A percentile compares a stretch with the other conserved stretches of the same genome.
phyloP scores from a whole-genome alignment of 2,329 filamentous ascomycete species.

The Monilinia fructicola region DNA sequence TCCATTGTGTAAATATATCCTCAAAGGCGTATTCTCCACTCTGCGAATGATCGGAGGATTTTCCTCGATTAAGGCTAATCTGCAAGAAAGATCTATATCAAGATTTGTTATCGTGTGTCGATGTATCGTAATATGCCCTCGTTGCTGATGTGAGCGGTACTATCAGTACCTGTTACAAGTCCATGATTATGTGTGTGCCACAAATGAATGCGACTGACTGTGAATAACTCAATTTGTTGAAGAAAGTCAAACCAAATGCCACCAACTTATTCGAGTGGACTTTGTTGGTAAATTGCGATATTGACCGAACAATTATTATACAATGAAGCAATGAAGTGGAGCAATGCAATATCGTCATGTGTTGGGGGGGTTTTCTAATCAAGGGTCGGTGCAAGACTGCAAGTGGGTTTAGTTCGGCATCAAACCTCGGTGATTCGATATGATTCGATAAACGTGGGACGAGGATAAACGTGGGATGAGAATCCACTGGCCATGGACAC shows the following conservation, averaged over 20 bases:
- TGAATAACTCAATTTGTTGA: not conserved
- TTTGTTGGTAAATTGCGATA: slow-evolving; percentile 3
- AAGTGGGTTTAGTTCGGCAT: slow-evolving; percentile 11
- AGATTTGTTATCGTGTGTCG: slow-evolving; percentile 14
- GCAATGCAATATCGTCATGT: slow-evolving; percentile 10
- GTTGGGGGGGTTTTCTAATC: not conserved
- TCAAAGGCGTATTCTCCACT: not conserved
- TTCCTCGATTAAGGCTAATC: not conserved
- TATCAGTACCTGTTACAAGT: slow-evolving; percentile 9
- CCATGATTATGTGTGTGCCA: slow-evolving; percentile 22
- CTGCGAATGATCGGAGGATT: not conserved
- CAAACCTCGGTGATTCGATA: slow-evolving; percentile 8
- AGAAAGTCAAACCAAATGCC: not conserved
- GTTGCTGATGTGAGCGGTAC: slow-evolving; percentile 24
- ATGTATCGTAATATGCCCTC: slow-evolving; percentile 12
- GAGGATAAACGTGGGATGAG: not conserved
- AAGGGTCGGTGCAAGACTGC: not conserved
- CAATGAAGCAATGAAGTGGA: slow-evolving; percentile 12
- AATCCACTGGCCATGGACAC: no score
- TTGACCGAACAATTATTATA: not conserved
- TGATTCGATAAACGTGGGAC: slow-evolving; percentile 4
- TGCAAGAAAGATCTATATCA: not conserved
- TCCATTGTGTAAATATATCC: slow-evolving; percentile 35
- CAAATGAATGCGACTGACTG: slow-evolving; percentile 17
- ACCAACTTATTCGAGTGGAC: not conserved